A percentile compares a stretch with the other conserved stretches of the same genome.
phyloP scores from a whole-genome alignment of 2,329 filamentous ascomycete species.

The Venturia nashicola region DNA sequence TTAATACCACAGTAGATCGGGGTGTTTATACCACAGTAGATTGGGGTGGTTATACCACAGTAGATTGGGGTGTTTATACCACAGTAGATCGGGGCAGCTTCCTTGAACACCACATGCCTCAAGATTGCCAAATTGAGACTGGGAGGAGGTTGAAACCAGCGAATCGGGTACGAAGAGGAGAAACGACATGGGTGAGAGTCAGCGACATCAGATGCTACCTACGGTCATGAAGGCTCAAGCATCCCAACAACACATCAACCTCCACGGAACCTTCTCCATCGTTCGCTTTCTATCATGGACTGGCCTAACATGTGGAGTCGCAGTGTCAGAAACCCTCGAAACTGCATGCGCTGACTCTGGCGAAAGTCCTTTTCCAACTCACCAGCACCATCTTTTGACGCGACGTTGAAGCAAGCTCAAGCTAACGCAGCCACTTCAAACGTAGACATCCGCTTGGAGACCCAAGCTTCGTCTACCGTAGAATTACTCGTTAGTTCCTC shows the following conservation, averaged over 20 bases:
- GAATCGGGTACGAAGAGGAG: neutral
- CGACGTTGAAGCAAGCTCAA: constrained; percentile 1
- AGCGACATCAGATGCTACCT: neutral
- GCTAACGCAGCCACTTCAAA: neutral
- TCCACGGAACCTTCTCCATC: neutral
- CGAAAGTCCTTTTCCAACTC: neutral
- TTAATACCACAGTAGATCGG: too few species aligned
- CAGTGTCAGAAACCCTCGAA: too few species aligned
- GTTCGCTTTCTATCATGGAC: neutral
- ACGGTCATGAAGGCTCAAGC: neutral
- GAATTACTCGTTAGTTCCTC: neutral
- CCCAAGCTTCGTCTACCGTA: neutral
- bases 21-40: too few species aligned
- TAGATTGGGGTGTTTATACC: too few species aligned
- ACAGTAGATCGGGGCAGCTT: neutral
- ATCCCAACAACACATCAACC: neutral
- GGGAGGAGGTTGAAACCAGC: neutral
- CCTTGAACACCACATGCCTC: neutral
- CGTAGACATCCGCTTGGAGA: neutral
- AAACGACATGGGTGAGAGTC: neutral
- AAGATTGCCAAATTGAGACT: neutral
- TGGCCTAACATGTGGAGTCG: too few species aligned
- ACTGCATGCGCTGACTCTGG: too few species aligned
- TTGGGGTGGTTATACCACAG: too few species aligned
- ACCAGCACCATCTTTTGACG: neutral